Evolutionary conservation across 2,329 filamentous ascomycete species (phyloP), one percentile per base, ranked within the genome.

Genomic region (Fusarium sp.): DNA sequence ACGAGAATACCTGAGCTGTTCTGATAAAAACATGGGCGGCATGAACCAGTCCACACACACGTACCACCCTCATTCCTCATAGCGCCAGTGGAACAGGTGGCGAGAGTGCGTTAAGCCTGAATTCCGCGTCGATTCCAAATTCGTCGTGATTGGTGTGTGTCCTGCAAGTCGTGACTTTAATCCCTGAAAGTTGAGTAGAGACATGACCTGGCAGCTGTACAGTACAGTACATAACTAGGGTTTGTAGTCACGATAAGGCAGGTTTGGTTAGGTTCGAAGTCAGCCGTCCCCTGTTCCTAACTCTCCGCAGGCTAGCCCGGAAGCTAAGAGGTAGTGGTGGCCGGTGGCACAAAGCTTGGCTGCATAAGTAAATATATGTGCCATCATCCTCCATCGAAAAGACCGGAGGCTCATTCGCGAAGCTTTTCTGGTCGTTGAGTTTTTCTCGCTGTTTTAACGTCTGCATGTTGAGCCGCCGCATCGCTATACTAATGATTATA

Each of bases 1-100:
- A 61, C 46, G 35, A 29, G 37, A 46, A 52, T 65, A 42, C 26
- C 31, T 46, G 57, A 62, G 39, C 35, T 47, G 35, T 46, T 41
- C 52, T 47, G 20, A 46, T 47, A 29, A 33, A 62, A 29, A 33
- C 41, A 46, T 59, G 28, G 41, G 37, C 39, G 33, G 28, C 44
- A 58, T 41, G 33, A 49, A 43, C 21, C 53, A 65, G 33, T 41
- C 46, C 42, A 64, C 50, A 24, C 62, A 50, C 44, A 28, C 31
- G 44, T 46, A 66, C 62, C 61, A 58, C 41, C 52, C 33, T 44
- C 49, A 43, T 49, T 59, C 46, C 31, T 53, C 28, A 57, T 53
- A 47, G 46, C 35, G 29, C 35, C 29, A 42, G 46, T 66, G 41
- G 41, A 54, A 65, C 31, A 29, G 33, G 62, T 61, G 61, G 61